Percentiles rank a stretch among this genome's conserved stretches.
Evolutionary conservation across 2,329 filamentous ascomycete genomes (phyloP).

Genomic region (Microsporum canis): DNA sequence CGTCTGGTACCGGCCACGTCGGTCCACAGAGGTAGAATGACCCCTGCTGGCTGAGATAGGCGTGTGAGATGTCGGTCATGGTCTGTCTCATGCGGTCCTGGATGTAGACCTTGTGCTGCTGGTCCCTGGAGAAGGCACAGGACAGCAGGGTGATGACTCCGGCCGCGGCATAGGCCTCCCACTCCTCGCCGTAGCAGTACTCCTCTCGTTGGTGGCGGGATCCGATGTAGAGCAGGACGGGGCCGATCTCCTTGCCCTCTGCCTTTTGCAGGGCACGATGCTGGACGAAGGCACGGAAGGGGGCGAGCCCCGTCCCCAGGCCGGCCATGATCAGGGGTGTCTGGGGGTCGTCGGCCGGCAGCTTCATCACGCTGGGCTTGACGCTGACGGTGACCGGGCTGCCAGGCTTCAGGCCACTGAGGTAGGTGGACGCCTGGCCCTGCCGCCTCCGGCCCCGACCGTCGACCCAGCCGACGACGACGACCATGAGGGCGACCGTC

Average conservation of each 20-base stretch:
- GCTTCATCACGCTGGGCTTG: conserved; percentile 98
- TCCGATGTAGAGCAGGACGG: conserved; percentile 91
- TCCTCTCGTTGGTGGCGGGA: conserved; percentile 96
- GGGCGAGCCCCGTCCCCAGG: conserved; percentile 91
- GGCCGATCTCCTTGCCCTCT: conserved; percentile 89
- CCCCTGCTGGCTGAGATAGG: conserved; percentile 78
- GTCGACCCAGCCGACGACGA: conserved; percentile 94
- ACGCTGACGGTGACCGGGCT: conserved; percentile 82
- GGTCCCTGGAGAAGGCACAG: conserved; percentile 88
- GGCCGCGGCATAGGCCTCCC: conserved; percentile 94
- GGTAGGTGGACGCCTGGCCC: conserved; percentile 86
- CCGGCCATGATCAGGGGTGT: conserved; percentile 95
- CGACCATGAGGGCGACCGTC: conserved; percentile 88
- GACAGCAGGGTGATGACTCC: conserved; percentile 92
- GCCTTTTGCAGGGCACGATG: conserved; percentile 96
- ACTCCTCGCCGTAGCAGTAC: conserved; percentile 97
- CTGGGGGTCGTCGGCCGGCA: conserved; percentile 75
- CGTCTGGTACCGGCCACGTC: conserved; percentile 96
- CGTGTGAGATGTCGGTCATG: conserved; percentile 66
- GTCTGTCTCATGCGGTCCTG: conserved; percentile 95
- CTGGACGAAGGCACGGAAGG: conserved; percentile 98
- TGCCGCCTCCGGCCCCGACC: conserved; percentile 75
- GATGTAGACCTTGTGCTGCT: conserved; percentile 98
- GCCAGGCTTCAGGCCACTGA: conserved; percentile 64
- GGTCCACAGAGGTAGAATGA: conserved; percentile 96